phyloP scores from a whole-genome alignment of 352 stramenopile species.

The Peronosclerospora sorghi region DNA sequence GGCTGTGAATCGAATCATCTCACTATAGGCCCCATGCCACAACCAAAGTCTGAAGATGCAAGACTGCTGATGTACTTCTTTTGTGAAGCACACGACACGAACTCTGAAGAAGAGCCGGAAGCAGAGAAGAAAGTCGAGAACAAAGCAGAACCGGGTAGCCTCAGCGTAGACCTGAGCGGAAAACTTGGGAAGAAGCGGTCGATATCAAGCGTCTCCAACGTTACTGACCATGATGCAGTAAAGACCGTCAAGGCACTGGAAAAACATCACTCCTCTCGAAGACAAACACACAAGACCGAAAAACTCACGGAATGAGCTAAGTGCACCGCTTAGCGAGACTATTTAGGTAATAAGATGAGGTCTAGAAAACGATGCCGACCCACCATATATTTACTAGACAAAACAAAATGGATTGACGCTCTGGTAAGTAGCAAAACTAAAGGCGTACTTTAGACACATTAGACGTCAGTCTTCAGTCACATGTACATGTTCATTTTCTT shows the following conservation, averaged over 20 bases:
- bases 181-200: conserved; percentile 56
- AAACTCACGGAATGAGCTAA: conserved; percentile 26
- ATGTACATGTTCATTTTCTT: conserved; percentile 34
- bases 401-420: conserved; percentile 11
- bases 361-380: conserved; percentile 13
- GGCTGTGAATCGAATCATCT: conserved; percentile 4
- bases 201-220: conserved; percentile 18
- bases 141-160: conserved; percentile 4
- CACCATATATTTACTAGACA: conserved; percentile 26
- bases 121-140: conserved; percentile 6
- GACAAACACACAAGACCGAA: conserved; percentile 30
- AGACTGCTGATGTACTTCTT: conserved; percentile 74
- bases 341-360: conserved; percentile 28
- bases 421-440: conserved; percentile 23
- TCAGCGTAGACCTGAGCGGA: conserved; percentile 20
- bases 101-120: conserved; percentile 17
- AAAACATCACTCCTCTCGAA: too few relatives aligned
- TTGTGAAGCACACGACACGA: conserved; percentile 37
- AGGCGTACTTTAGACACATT: conserved; percentile 4
- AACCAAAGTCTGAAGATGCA: conserved; percentile 50
- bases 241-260: conserved; percentile 5
- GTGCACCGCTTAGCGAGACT: conserved; percentile 11
- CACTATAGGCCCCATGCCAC: conserved; percentile 12
- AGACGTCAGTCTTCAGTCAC: conserved; percentile 11
- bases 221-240: neutral